These are phyloP conservation scores for Oxyria digyna DNA, from an alignment of 148 eudicot genomes.

Conservation along the genomic window DNA sequence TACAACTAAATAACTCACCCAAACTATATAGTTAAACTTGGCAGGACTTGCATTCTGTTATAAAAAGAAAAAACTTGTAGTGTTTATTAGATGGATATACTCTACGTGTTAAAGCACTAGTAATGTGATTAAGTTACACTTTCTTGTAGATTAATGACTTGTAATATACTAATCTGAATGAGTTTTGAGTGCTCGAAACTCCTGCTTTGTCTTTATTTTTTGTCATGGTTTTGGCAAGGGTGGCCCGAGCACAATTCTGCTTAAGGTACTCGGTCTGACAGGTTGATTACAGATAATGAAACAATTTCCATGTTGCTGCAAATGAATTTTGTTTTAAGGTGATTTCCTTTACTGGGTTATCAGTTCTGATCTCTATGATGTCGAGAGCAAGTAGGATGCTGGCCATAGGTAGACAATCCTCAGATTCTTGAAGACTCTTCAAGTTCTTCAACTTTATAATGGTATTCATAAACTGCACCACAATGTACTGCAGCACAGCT, in stretches of 20 bases:
- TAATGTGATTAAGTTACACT: not conserved
- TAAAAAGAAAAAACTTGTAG: not conserved
- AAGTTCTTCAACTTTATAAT: too few species aligned
- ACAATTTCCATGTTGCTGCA: not conserved
- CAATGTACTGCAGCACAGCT: not conserved
- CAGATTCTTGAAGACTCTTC: constrained; percentile 5
- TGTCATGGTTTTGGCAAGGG: not conserved
- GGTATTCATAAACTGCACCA: not conserved
- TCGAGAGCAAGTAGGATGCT: constrained; percentile 35
- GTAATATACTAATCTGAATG: not conserved
- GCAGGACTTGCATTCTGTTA: not conserved
- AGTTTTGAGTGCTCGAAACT: not conserved
- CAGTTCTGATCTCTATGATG: constrained; percentile 45
- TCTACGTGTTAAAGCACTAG: not conserved
- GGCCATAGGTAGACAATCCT: not conserved
- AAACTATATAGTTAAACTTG: not conserved
- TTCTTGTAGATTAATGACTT: not conserved
- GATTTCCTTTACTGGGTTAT: constrained; percentile 24
- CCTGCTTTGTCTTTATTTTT: not conserved
- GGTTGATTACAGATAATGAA: not conserved
- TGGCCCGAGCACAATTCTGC: not conserved
- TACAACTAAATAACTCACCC: not conserved
- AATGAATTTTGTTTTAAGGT: not conserved
- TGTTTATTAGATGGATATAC: not conserved
- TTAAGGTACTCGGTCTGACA: not conserved